Evolutionary conservation across 1,284 basidiomycete genomes (phyloP).

Genomic region (Exobasidium cylindrosporum): DNA sequence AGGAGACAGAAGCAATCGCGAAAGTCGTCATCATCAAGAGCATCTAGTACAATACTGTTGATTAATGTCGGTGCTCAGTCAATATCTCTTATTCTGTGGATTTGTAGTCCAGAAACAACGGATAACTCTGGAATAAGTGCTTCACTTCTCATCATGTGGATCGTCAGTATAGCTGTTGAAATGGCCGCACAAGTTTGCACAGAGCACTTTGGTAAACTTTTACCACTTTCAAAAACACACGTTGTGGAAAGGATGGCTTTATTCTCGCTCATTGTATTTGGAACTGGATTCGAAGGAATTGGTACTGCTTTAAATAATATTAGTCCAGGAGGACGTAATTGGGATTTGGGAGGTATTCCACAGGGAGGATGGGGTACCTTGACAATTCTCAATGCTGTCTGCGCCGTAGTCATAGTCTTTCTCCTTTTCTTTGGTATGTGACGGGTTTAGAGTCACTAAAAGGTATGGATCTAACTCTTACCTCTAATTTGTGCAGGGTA

Average conservation of each 20-base stretch:
- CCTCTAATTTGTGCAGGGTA: too few relatives aligned
- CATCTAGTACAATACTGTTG: not conserved
- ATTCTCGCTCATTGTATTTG: conserved; percentile 31
- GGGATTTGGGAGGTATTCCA: conserved; percentile 13
- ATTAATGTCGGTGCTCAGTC: conserved; percentile 1
- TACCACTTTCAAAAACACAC: conserved; percentile 17
- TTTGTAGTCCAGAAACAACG: conserved; percentile 20
- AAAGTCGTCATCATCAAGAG: conserved; percentile 6
- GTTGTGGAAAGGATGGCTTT: conserved; percentile 27
- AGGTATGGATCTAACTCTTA: conserved; percentile 19
- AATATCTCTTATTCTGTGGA: conserved; percentile 26
- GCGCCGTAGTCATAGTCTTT: conserved; percentile 26
- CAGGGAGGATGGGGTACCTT: conserved; percentile 28
- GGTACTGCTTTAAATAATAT: conserved; percentile 26
- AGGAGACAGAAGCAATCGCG: not conserved
- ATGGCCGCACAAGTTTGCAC: conserved; percentile 18
- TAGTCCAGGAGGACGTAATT: conserved; percentile 24
- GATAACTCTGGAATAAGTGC: conserved; percentile 11
- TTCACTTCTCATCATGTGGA: conserved; percentile 27
- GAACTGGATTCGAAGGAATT: conserved; percentile 30
- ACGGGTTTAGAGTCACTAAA: conserved; percentile 30
- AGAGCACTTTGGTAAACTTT: conserved; percentile 22
- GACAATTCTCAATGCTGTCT: conserved; percentile 24
- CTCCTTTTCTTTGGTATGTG: conserved; percentile 23
- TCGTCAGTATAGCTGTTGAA: conserved; percentile 23